These are phyloP conservation scores for Nitzschia palea DNA, from an alignment of 108 stramenopile genomes.

Conservation along the genomic window DNA sequence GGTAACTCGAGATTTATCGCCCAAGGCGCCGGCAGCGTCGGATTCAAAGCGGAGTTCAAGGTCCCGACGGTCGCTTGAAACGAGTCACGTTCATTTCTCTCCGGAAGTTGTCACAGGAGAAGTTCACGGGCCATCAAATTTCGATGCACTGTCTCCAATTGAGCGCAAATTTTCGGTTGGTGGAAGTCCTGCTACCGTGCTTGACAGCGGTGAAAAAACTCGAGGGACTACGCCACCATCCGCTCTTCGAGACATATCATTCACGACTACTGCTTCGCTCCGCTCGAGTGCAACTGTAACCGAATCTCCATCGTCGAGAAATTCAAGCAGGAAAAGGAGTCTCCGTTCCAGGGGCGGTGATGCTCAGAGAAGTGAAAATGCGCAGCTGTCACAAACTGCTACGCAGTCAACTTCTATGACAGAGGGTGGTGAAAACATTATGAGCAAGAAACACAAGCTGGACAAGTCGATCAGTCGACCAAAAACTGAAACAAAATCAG, in stretches of 20 bases:
- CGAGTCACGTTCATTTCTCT: slow-evolving; percentile 35
- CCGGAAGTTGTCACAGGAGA: slow-evolving; percentile 15
- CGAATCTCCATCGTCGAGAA: neutral
- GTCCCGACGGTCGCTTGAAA: too few species aligned
- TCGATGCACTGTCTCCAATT: slow-evolving; percentile 40
- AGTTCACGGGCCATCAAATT: slow-evolving; percentile 1
- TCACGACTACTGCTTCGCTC: slow-evolving; percentile 1
- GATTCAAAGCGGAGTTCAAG: too few species aligned
- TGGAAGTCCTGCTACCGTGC: slow-evolving; percentile 9
- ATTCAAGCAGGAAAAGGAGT: neutral
- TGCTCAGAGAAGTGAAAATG: neutral
- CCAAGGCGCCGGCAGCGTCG: too few species aligned
- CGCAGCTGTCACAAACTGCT: neutral
- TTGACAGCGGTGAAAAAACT: slow-evolving; percentile 27
- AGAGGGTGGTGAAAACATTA: neutral
- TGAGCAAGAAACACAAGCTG: neutral
- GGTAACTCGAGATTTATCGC: too few species aligned
- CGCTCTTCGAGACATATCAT: neutral
- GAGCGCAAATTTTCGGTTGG: neutral
- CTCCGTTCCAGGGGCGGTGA: neutral
- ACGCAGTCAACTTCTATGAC: neutral
- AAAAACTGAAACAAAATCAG: too few species aligned
- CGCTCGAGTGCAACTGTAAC: neutral
- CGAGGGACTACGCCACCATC: slow-evolving; percentile 39
- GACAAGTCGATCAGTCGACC: neutral